These are phyloP conservation scores for Aspergillus nomiae DNA, from an alignment of 2,329 filamentous ascomycete genomes.

Conservation along the genomic window DNA sequence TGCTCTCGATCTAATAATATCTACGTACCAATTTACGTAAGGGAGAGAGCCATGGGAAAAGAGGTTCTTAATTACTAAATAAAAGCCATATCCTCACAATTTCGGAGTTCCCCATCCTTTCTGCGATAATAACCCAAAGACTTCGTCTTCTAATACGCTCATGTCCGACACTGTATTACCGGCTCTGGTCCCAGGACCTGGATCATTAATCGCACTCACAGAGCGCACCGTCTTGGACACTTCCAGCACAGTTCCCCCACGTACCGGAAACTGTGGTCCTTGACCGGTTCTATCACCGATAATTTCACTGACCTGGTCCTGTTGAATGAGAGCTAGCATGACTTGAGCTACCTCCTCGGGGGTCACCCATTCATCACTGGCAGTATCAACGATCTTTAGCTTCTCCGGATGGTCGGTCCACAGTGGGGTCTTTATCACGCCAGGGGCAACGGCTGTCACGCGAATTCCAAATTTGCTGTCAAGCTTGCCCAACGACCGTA, in stretches of 20 bases:
- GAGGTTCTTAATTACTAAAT: background rate
- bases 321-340: slow-evolving; percentile 59
- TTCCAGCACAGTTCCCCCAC: slow-evolving; percentile 58
- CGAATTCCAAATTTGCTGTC: slow-evolving; percentile 55
- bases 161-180: slow-evolving; percentile 52
- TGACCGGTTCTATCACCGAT: slow-evolving; percentile 35
- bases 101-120: slow-evolving; percentile 52
- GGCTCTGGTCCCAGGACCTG: slow-evolving; percentile 50
- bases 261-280: slow-evolving; percentile 37
- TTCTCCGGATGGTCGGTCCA: slow-evolving; percentile 66
- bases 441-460: slow-evolving; percentile 63
- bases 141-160: slow-evolving; percentile 47
- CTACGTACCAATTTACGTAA: background rate
- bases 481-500: slow-evolving; percentile 54
- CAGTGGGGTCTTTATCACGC: slow-evolving; percentile 62
- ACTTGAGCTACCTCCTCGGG: slow-evolving; percentile 62
- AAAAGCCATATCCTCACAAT: slow-evolving; percentile 15
- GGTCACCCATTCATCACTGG: slow-evolving; percentile 59
- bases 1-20: background rate
- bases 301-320: slow-evolving; percentile 43
- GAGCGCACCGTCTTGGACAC: slow-evolving; percentile 56
- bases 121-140: slow-evolving; percentile 51
- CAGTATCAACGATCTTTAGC: slow-evolving; percentile 51
- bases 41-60: background rate
- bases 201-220: slow-evolving; percentile 56